Evolutionary conservation across 345 rosid genomes (phyloP).

Genomic region (Dimocarpus longan): DNA sequence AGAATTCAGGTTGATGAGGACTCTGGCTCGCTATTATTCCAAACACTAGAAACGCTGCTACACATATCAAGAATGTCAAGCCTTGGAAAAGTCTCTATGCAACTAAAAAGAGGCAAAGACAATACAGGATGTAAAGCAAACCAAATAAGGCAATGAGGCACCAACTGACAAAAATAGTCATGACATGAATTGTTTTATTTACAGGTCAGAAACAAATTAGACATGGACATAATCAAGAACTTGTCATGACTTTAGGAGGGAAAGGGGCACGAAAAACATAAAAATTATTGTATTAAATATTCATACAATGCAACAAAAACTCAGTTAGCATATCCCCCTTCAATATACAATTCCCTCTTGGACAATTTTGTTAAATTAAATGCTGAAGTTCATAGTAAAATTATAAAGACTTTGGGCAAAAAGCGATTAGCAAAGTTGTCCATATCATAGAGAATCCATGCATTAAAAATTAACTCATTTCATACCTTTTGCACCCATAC

Average conservation of each 20-base stretch:
- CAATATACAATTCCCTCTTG: background rate
- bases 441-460: background rate
- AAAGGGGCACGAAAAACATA: background rate
- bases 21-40: background rate
- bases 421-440: background rate
- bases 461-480: conserved; percentile 7
- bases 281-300: background rate
- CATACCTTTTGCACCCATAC: conserved; percentile 98
- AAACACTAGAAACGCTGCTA: background rate
- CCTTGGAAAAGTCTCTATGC: background rate
- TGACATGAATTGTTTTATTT: background rate
- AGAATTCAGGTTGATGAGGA: background rate
- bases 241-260: background rate
- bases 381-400: background rate
- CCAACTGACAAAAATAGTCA: background rate
- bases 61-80: background rate
- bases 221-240: background rate
- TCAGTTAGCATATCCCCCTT: background rate
- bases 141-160: background rate
- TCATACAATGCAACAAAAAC: background rate
- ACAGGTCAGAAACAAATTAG: background rate
- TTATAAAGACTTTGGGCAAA: background rate
- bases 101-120: background rate
- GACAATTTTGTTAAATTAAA: background rate
- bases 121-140: background rate